Evolutionary conservation across 23 red algal genomes (phyloP).

Genomic region (Gracilaria vermiculophylla): DNA sequence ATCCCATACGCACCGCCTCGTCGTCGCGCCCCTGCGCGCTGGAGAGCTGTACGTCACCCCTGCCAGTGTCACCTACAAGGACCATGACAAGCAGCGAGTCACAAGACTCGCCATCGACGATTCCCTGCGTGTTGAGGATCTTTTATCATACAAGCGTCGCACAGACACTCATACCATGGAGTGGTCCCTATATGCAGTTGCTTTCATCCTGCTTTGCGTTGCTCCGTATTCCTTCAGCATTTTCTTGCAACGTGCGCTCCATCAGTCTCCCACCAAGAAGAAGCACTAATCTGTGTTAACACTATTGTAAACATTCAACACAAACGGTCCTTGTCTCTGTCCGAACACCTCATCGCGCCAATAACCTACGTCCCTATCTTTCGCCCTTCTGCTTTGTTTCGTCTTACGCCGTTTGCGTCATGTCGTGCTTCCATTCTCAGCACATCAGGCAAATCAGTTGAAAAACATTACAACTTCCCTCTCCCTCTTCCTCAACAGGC

Average conservation of each 20-base stretch:
- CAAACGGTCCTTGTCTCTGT: too few relatives aligned
- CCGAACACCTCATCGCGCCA: neutral
- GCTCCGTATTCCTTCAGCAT: constrained; percentile 27
- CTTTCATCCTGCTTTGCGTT: neutral
- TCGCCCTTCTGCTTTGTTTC: too few relatives aligned
- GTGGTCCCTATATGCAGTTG: constrained; percentile 22
- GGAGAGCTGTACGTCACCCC: constrained; percentile 51
- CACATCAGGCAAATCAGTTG: too few relatives aligned
- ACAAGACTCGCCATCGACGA: constrained; percentile 28
- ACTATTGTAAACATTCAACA: neutral
- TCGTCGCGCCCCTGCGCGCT: constrained; percentile 22
- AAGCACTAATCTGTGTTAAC: constrained; percentile 12
- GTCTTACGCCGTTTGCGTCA: neutral
- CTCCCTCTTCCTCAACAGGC: too few relatives aligned
- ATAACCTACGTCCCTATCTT: too few relatives aligned
- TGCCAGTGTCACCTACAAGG: constrained; percentile 33
- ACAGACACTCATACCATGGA: constrained; percentile 23
- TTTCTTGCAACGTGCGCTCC: neutral
- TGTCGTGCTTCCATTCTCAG: neutral
- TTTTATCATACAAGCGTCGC: constrained; percentile 25
- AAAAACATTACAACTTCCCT: too few relatives aligned
- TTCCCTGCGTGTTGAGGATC: constrained; percentile 24
- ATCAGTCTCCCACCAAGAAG: constrained; percentile 11
- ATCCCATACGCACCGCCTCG: neutral
- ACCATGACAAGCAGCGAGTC: constrained; percentile 3